These are phyloP conservation scores for Suhomyces sp. DNA, from an alignment of 805 yeast species.

Conservation along the genomic window DNA sequence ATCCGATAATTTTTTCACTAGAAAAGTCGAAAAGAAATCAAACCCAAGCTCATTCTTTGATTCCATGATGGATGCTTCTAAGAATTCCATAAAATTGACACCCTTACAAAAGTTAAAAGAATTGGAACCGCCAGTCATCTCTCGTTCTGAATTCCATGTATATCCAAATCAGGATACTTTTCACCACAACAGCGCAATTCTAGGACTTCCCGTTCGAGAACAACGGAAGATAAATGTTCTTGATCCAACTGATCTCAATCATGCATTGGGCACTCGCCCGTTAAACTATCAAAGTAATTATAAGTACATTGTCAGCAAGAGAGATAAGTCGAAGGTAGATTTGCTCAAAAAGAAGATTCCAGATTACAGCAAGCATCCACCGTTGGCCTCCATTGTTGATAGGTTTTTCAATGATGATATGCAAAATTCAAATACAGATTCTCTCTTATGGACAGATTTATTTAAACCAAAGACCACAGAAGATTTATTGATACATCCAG, in stretches of 20 bases:
- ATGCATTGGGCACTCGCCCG: too few species aligned
- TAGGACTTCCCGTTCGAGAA: too few species aligned
- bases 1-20: constrained; percentile 4
- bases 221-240: background rate
- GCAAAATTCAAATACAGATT: background rate
- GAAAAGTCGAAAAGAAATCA: constrained; percentile 10
- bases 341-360: constrained; percentile 12
- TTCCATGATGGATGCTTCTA: constrained; percentile 40
- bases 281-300: background rate
- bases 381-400: constrained; percentile 11
- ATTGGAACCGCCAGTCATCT: constrained; percentile 31
- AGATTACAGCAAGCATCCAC: constrained; percentile 8
- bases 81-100: constrained; percentile 23
- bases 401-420: constrained; percentile 7
- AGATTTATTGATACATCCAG: constrained; percentile 34
- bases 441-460: constrained; percentile 42
- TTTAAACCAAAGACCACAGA: constrained; percentile 39
- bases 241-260: too few species aligned
- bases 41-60: constrained; percentile 28
- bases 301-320: background rate
- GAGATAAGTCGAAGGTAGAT: background rate
- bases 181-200: too few species aligned
- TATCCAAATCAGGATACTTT: too few species aligned
- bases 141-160: constrained; percentile 34
- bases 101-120: constrained; percentile 32